Conservation (phyloP, 2,329 filamentous ascomycete genomes). For the Zymoseptoria ardabiliae region DNA sequence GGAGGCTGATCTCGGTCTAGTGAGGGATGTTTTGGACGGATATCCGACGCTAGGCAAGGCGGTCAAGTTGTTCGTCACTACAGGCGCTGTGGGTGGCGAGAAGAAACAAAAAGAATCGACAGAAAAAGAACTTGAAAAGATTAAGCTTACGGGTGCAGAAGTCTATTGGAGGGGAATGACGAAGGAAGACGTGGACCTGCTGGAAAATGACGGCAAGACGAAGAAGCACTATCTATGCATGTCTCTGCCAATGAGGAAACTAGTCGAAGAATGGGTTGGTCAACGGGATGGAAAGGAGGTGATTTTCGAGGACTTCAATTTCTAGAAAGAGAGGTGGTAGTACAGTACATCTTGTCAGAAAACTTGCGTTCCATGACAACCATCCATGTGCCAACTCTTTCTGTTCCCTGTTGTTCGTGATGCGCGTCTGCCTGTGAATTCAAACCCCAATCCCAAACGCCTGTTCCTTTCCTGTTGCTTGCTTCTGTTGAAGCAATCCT, state of each 20-base stretch:
- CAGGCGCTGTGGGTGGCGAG: not conserved
- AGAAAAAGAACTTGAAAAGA: conserved; percentile 33
- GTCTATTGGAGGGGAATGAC: conserved; percentile 42
- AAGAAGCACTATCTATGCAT: conserved; percentile 56
- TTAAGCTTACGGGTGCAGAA: conserved; percentile 31
- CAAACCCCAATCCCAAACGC: too few relatives aligned
- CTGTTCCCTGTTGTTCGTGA: not conserved
- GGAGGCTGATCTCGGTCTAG: conserved; percentile 55
- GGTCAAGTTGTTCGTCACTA: conserved; percentile 59
- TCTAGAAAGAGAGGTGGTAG: conserved; percentile 16
- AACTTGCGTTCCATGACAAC: not conserved
- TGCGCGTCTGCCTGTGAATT: not conserved
- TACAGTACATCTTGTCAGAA: not conserved
- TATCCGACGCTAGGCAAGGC: conserved; percentile 46
- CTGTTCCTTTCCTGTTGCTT: not conserved
- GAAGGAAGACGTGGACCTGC: conserved; percentile 39
- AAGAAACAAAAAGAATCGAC: conserved; percentile 11
- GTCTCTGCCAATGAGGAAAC: conserved; percentile 42
- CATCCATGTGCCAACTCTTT: not conserved
- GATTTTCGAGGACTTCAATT: conserved; percentile 47
- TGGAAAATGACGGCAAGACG: conserved; percentile 20
- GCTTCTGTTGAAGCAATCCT: not conserved
- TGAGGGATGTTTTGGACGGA: conserved; percentile 49
- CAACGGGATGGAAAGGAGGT: conserved; percentile 33
- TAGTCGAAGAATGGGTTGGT: conserved; percentile 43